Base-by-base conservation (phyloP, 257 asterid genomes). In the Scutellaria baicalensis region DNA sequence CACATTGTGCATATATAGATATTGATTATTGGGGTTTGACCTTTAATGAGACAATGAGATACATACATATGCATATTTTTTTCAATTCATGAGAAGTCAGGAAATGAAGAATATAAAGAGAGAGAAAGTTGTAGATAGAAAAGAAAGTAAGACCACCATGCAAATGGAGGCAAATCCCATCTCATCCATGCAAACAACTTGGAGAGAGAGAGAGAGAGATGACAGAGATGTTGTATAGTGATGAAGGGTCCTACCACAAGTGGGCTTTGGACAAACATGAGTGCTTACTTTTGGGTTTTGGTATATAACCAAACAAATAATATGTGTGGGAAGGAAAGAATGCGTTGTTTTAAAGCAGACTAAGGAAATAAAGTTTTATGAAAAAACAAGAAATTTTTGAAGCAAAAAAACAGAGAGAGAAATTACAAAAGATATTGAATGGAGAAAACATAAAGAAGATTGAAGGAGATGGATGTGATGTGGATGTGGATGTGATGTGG, bases 311-410 rank as follows among this genome's bases (percentile, higher is more conserved):
- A 64, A 77, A 78, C 76, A 73, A 75, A 71, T 4, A 55, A 75
- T 69, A 38, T 77, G 74, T 82, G 94, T 82, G 94, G 93, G 88
- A 78, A 75, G 77, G 75, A 87, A 82, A 77, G 89, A 80, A 80
- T 85, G 97, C 95, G 95, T 91, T 79, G 74, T 76, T 83, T 74
- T 73, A 68, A 91, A 91, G 97, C 96, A 17, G 84, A 83, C 82
- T 66, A 63, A 48, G 52, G 14, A 54, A 54, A 31, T 2, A 54
- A 54, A 54, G 12, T 20, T 58, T 56, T 20, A 47, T 3, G 45
- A 64, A 7, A 42, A 44, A 39, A 51, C 5, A 63, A 58, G 12
- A 27, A 33, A 69, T 1, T 49, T 5, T 74, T 66, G 66, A 56
- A 68, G 56, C 69, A 13, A 11, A 36, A 48, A 65, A 39, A 38